Evolutionary conservation across 768 basidiomycete genomes (phyloP), one percentile per base, ranked within the genome.

Genomic region (Psilocybe cubensis): DNA sequence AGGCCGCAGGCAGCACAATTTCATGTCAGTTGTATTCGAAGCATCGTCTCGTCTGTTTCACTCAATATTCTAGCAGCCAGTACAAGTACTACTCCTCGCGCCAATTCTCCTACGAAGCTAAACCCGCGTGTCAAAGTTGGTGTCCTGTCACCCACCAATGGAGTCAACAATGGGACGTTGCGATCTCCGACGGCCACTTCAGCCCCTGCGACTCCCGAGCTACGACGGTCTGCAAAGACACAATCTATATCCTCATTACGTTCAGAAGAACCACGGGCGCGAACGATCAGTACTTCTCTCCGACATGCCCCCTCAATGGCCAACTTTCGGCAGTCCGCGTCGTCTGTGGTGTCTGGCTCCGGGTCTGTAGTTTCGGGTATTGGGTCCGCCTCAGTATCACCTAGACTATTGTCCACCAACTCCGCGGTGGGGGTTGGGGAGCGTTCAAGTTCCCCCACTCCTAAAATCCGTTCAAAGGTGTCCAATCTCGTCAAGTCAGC

Each of bases 391-490:
- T 49, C 64, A n/a, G 33, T 54, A 18, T 50, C 62, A 28, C 38
- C 63, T 49, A 50, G 58, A 23, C 43, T 66, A 44, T 43, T 59
- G 21, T 46, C 61, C 8, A 61, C 65, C 2, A 60, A 57, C 38
- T 63, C 60, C 14, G 58, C 60, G 18, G 27, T 61, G 18, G 62
- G 61, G 14, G 35, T 59, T 33, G 46, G 56, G 10, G 64, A 68
- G 44, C 63, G 52, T 23, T 62, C 66, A 24, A 62, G 64, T 18
- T 67, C 72, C 2, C 74, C 72, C 2, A 58, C 72, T 1, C 63
- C 72, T 29, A 78, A 75, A 65, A 80, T 91, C 59, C 89, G 82
- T 70, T 82, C 89, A 18, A 90, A 84, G 65, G 77, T 90, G 23
- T 80, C 87, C 0, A 69, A 73, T 33, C 59, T 84, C 42, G 81